phyloP scores from a whole-genome alignment of 805 yeast genomes.

The Priceomyces castillae region DNA sequence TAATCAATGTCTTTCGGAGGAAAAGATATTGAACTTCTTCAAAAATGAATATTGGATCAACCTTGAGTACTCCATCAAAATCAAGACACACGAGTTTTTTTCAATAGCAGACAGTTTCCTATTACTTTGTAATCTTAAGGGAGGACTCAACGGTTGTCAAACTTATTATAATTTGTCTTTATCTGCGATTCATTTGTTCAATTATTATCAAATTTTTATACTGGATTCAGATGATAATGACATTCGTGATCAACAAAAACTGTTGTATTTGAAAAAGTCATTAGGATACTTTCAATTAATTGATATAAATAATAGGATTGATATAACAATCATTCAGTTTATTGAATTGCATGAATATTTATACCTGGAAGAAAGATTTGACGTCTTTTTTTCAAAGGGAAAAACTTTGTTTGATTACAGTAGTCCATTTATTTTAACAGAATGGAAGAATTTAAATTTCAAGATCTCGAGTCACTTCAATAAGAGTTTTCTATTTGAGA shows the following conservation, averaged over 20 bases:
- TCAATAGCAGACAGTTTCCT: slow-evolving; percentile 21
- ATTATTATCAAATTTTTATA: slow-evolving; percentile 27
- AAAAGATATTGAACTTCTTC: slow-evolving; percentile 15
- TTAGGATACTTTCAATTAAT: slow-evolving; percentile 31
- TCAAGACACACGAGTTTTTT: slow-evolving; percentile 27
- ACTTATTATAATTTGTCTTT: slow-evolving; percentile 30
- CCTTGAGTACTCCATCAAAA: slow-evolving; percentile 23
- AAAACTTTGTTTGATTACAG: slow-evolving; percentile 10
- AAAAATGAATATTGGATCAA: slow-evolving; percentile 19
- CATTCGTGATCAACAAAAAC: slow-evolving; percentile 30
- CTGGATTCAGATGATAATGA: slow-evolving; percentile 20
- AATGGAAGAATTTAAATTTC: slow-evolving; percentile 15
- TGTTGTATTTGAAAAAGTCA: slow-evolving; percentile 25
- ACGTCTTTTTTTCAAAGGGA: slow-evolving; percentile 15
- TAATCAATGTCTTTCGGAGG: slow-evolving; percentile 17
- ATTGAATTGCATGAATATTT: slow-evolving; percentile 31
- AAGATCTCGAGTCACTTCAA: slow-evolving; percentile 10
- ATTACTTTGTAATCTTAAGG: slow-evolving; percentile 16
- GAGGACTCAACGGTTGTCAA: slow-evolving; percentile 20
- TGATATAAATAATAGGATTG: slow-evolving; percentile 21
- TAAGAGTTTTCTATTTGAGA: slow-evolving; percentile 7
- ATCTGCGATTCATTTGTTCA: slow-evolving; percentile 25
- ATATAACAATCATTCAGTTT: slow-evolving; percentile 18
- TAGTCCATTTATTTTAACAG: slow-evolving; percentile 15
- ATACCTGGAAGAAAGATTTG: slow-evolving; percentile 26